Conservation (phyloP, 1,139 yeast species). For the Kodamaea sp. region DNA sequence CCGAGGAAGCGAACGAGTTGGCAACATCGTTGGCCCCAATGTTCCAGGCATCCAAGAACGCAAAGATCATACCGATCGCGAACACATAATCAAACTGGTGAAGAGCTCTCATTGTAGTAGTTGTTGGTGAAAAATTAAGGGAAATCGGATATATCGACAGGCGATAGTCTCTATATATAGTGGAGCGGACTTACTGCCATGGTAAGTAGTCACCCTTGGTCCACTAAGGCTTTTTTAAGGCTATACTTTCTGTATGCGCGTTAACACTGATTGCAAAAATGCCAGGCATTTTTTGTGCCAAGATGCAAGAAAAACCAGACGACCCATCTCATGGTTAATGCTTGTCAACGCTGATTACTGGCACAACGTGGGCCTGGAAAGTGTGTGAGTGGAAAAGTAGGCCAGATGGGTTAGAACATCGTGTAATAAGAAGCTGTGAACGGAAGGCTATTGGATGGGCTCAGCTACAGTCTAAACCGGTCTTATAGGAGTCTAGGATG, state of each 20-base stretch:
- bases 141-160: too few relatives aligned
- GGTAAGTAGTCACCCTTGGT: too few relatives aligned
- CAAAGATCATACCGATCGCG: constrained; percentile 69
- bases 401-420: too few relatives aligned
- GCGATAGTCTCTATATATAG: too few relatives aligned
- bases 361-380: neutral
- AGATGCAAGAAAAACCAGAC: neutral
- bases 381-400: too few relatives aligned
- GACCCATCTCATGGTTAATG: neutral
- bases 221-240: too few relatives aligned
- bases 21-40: constrained; percentile 87
- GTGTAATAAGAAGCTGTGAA: too few relatives aligned
- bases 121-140: neutral
- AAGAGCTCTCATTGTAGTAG: constrained; percentile 27
- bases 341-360: neutral
- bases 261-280: neutral
- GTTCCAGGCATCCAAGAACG: constrained; percentile 79
- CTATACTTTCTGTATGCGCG: too few relatives aligned
- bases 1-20: constrained; percentile 72
- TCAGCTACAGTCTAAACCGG: too few relatives aligned
- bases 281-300: neutral
- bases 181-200: too few relatives aligned
- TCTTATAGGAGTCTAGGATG: too few relatives aligned
- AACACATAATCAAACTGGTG: constrained; percentile 66
- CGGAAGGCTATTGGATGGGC: too few relatives aligned